Evolutionary conservation across 2,329 filamentous ascomycete species (phyloP).

Genomic region (Stachybotrys elegans): DNA sequence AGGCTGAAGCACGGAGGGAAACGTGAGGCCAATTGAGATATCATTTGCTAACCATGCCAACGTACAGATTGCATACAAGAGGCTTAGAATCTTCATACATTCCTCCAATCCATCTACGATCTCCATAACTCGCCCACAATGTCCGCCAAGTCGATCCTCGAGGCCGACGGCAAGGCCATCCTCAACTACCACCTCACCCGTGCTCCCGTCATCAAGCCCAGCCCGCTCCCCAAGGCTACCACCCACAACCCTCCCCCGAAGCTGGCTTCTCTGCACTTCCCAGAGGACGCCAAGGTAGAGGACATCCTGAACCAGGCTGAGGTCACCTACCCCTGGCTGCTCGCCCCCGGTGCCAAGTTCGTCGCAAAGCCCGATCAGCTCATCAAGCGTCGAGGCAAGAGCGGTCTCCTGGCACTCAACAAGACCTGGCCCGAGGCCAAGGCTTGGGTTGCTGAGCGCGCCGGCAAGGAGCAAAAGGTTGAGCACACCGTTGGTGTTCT

Average conservation of each 20-base stretch:
- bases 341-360: constrained; percentile 78
- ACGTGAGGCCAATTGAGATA: no score
- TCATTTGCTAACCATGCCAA: not conserved
- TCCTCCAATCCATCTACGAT: constrained; percentile 15
- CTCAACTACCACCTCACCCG: constrained; percentile 99
- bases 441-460: constrained; percentile 88
- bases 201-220: constrained; percentile 95
- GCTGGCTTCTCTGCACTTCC: constrained; percentile 89
- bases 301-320: constrained; percentile 92
- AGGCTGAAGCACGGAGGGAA: no score
- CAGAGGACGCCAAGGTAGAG: constrained; percentile 77
- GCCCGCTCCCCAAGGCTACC: constrained; percentile 75
- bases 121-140: constrained; percentile 24
- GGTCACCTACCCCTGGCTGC: constrained; percentile 93
- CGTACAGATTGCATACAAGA: constrained; percentile 2
- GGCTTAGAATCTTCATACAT: no score
- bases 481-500: constrained; percentile 86
- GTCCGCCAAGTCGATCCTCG: constrained; percentile 85
- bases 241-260: constrained; percentile 91
- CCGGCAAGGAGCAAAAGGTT: constrained; percentile 87
- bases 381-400: constrained; percentile 99
- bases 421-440: constrained; percentile 94
- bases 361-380: constrained; percentile 99
- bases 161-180: constrained; percentile 99
- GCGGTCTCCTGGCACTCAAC: constrained; percentile 91